Base-by-base conservation (phyloP, 2,329 filamentous ascomycete species). In the Beauveria sp. region DNA sequence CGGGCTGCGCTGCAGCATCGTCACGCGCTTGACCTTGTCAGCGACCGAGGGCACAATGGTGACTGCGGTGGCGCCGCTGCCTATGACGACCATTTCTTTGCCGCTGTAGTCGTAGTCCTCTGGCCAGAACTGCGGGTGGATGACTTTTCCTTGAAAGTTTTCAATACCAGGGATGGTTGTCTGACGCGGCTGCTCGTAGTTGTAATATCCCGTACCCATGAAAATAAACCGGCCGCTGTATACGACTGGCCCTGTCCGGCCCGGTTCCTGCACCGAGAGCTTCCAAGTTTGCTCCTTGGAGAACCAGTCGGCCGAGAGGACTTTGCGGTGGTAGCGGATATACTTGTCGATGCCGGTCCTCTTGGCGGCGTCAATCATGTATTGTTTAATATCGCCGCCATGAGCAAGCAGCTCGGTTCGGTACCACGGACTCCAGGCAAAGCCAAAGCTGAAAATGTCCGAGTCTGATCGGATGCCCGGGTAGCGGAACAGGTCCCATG, bases 1-100 rank as follows among this genome's bases (percentile, higher is more conserved):
- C 0, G 91, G 91, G 51, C 86, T 91, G 60, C 91, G 84, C 74
- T 96, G 91, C 2, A 96, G 79, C 84, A 93, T 91, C 1, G 89
- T 93, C 22, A 91, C 85, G 10, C 82, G 80, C 6, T 74, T 75
- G 6, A 88, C 89, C 46, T 80, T 83, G 50, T 88, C 75, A 0
- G 85, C 84, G 48, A 96, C 74, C 51, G 80, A 83, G 0, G 91
- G 91, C 3, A 96, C 72, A 1, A 96, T 79, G 0, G 91, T 94
- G 53, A 93, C 76, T 7, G 90, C 88, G 0, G 91, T 96, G 2
- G 91, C 91, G 7, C 91, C 91, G n/a, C 84, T 88, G 16, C 90
- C 90, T 63, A 94, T 84, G 61, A 93, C 79, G 47, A 90, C 81
- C 22, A 93, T 78, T 46, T 83, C 82, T 72, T 92, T 91, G 70